Evolutionary conservation across 805 yeast species (phyloP).

Genomic region (Starmerella riodocensis): DNA sequence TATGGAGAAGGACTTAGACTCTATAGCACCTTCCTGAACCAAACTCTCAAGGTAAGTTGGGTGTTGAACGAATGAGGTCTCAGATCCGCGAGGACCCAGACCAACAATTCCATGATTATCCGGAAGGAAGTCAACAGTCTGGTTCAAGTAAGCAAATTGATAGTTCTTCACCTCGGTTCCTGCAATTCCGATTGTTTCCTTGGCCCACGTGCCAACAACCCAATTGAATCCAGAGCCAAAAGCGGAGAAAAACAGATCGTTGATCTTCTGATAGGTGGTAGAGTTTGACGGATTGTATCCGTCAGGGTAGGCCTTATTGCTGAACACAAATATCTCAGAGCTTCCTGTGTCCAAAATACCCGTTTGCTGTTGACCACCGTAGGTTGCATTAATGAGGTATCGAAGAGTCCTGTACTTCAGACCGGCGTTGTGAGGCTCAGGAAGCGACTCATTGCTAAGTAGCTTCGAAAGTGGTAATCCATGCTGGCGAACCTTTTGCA

Average conservation of each 20-base stretch:
- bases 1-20: slow-evolving; percentile 33
- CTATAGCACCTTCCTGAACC: slow-evolving; percentile 29
- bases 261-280: slow-evolving; percentile 14
- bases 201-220: slow-evolving; percentile 44
- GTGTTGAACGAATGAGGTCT: slow-evolving; percentile 21
- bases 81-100: slow-evolving; percentile 25
- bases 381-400: slow-evolving; percentile 20
- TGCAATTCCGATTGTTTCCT: slow-evolving; percentile 44
- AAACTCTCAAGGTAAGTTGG: slow-evolving; percentile 22
- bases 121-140: slow-evolving; percentile 49
- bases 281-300: slow-evolving; percentile 20
- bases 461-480: not conserved
- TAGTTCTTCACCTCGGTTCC: slow-evolving; percentile 37
- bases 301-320: slow-evolving; percentile 19
- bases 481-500: not conserved
- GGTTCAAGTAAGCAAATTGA: slow-evolving; percentile 61
- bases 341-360: slow-evolving; percentile 54
- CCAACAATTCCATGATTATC: slow-evolving; percentile 23
- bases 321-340: slow-evolving; percentile 50
- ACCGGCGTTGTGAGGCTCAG: not conserved
- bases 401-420: slow-evolving; percentile 8
- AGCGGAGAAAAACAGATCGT: slow-evolving; percentile 3
- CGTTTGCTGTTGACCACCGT: slow-evolving; percentile 41
- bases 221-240: slow-evolving; percentile 9
- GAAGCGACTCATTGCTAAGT: no score